phyloP scores from a whole-genome alignment of 345 rosid species.

The Abelmoschus esculentus region DNA sequence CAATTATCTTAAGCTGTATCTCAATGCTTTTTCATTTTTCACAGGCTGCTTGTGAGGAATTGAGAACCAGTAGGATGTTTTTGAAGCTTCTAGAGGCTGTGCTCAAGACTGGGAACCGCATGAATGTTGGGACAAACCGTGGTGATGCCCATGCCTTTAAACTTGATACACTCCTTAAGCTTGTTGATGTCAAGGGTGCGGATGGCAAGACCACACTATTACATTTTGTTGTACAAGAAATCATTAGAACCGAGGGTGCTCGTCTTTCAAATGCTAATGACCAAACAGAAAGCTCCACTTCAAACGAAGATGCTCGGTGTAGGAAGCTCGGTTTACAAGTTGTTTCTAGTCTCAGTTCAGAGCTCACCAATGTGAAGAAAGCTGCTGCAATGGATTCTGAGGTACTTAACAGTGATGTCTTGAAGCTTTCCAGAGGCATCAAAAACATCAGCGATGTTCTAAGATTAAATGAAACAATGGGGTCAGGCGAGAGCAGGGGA shows the following conservation, averaged over 20 bases:
- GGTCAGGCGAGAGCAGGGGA: constrained; percentile 31
- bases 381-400: constrained; percentile 98
- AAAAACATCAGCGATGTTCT: constrained; percentile 47
- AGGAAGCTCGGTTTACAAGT: constrained; percentile 88
- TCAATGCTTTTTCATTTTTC: constrained; percentile 4
- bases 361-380: constrained; percentile 79
- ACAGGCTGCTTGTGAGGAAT: constrained; percentile 94
- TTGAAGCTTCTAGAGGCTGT: constrained; percentile 91
- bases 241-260: constrained; percentile 83
- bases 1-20: background rate
- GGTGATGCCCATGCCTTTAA: constrained; percentile 98
- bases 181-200: constrained; percentile 87
- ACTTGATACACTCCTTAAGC: constrained; percentile 96
- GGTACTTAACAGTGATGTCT: constrained; percentile 66
- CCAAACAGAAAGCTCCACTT: constrained; percentile 26
- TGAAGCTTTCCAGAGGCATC: constrained; percentile 70
- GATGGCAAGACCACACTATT: constrained; percentile 95
- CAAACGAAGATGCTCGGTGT: constrained; percentile 62
- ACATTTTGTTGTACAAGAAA: constrained; percentile 97
- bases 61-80: constrained; percentile 85
- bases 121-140: constrained; percentile 97
- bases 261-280: constrained; percentile 48
- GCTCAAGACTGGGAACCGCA: constrained; percentile 95
- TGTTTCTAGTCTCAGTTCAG: constrained; percentile 75
- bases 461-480: constrained; percentile 31